A percentile compares a stretch with the other conserved stretches of the same genome.
Evolutionary conservation across 768 basidiomycete genomes (phyloP).

Genomic region (Dictyophora rubrovolvata): DNA sequence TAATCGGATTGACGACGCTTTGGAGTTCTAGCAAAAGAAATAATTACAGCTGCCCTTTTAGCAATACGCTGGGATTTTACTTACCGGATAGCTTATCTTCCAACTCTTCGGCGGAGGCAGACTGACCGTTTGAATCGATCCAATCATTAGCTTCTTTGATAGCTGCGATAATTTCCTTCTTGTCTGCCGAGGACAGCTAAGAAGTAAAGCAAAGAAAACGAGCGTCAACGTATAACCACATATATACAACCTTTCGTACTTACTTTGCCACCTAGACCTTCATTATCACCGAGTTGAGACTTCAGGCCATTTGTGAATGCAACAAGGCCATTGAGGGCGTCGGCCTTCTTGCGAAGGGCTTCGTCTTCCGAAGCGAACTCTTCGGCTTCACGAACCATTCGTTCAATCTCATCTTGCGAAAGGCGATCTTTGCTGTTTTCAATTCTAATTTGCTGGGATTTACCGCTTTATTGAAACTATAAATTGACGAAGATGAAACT

Average conservation of each 20-base stretch:
- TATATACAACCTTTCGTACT: background rate
- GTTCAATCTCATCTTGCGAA: slow-evolving; percentile 82
- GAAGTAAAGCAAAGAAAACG: background rate
- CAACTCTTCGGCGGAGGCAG: slow-evolving; percentile 74
- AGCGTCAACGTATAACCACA: background rate
- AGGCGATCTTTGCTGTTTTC: slow-evolving; percentile 95
- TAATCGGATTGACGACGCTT: slow-evolving; percentile 71
- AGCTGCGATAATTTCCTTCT: slow-evolving; percentile 67
- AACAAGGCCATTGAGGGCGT: slow-evolving; percentile 73
- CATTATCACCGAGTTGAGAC: slow-evolving; percentile 74
- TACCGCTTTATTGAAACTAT: slow-evolving; percentile 41
- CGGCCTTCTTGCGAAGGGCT: slow-evolving; percentile 71
- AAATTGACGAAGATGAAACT: background rate
- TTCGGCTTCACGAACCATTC: slow-evolving; percentile 92
- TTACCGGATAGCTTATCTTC: slow-evolving; percentile 76
- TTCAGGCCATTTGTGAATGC: slow-evolving; percentile 81
- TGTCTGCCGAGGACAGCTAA: slow-evolving; percentile 58
- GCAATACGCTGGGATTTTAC: slow-evolving; percentile 13
- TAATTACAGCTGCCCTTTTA: slow-evolving; percentile 2
- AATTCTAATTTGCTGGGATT: slow-evolving; percentile 85
- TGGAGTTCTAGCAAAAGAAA: slow-evolving; percentile 44
- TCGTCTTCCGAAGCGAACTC: slow-evolving; percentile 77
- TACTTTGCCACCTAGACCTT: slow-evolving; percentile 83
- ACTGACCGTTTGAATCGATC: slow-evolving; percentile 76
- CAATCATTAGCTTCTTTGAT: slow-evolving; percentile 88